Evolutionary conservation across 2,329 filamentous ascomycete genomes (phyloP).

Genomic region (Amesomyces nigricolor): DNA sequence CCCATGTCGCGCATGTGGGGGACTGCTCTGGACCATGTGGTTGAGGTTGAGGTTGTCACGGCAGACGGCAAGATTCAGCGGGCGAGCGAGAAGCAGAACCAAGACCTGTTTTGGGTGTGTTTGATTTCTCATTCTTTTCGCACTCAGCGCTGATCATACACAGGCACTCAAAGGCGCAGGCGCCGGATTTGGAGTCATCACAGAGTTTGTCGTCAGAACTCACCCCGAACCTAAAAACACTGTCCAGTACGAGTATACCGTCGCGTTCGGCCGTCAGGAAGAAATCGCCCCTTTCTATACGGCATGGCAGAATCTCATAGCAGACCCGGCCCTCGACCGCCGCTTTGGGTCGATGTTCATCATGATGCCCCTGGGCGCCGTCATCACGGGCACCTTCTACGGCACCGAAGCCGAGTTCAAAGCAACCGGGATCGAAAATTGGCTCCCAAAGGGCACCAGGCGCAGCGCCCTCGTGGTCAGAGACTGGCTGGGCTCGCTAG

Average conservation of each 20-base stretch:
- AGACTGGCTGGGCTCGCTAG: slow-evolving; percentile 58
- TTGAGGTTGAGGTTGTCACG: slow-evolving; percentile 53
- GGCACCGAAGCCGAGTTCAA: slow-evolving; percentile 53
- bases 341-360: slow-evolving; percentile 55
- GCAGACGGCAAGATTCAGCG: slow-evolving; percentile 47
- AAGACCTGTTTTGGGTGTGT: slow-evolving; percentile 49
- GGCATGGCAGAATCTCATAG: slow-evolving; percentile 53
- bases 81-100: slow-evolving; percentile 43
- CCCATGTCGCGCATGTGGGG: slow-evolving; percentile 56
- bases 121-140: neutral
- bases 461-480: slow-evolving; percentile 38
- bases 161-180: slow-evolving; percentile 51
- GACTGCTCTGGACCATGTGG: slow-evolving; percentile 48
- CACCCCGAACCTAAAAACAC: slow-evolving; percentile 50
- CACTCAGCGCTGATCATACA: neutral
- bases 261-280: slow-evolving; percentile 43
- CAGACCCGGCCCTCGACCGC: slow-evolving; percentile 49
- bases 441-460: slow-evolving; percentile 39
- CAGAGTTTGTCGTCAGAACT: slow-evolving; percentile 51
- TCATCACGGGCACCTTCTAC: slow-evolving; percentile 58
- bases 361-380: slow-evolving; percentile 46
- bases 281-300: slow-evolving; percentile 47
- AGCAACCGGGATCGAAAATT: slow-evolving; percentile 42
- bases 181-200: slow-evolving; percentile 52
- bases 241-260: slow-evolving; percentile 53